A percentile compares a stretch with the other conserved stretches of the same genome.
phyloP scores from a whole-genome alignment of 768 basidiomycete species.

The Collybia mongolica region DNA sequence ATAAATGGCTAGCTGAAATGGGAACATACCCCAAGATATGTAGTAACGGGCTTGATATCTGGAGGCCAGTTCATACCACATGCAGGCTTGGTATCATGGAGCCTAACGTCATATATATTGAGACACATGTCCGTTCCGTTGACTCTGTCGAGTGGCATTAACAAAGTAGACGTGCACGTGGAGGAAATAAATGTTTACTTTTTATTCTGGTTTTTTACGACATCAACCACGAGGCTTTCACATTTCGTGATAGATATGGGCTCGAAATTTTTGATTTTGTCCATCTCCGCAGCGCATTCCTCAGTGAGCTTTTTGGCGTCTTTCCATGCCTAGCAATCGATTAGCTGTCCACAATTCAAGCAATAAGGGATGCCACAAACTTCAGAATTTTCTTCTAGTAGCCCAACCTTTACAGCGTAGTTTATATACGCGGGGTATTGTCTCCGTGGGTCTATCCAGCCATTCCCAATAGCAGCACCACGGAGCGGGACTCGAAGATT shows the following conservation, averaged over 20 bases:
- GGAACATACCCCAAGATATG: constrained; percentile 76
- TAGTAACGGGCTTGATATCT: constrained; percentile 71
- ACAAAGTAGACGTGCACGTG: not conserved
- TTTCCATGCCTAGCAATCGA: constrained; percentile 56
- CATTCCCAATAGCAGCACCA: constrained; percentile 93
- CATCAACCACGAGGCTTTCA: constrained; percentile 49
- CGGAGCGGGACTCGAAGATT: constrained; percentile 60
- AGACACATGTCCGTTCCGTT: constrained; percentile 76
- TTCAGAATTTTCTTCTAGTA: constrained; percentile 70
- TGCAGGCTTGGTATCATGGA: constrained; percentile 80
- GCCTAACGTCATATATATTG: constrained; percentile 93
- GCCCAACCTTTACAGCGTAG: constrained; percentile 75
- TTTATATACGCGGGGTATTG: constrained; percentile 93
- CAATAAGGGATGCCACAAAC: constrained; percentile 36
- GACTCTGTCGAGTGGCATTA: constrained; percentile 39
- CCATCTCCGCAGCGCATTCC: constrained; percentile 51
- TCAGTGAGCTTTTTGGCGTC: constrained; percentile 55
- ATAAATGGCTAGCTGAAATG: not conserved
- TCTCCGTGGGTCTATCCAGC: constrained; percentile 89
- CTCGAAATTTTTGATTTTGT: constrained; percentile 44
- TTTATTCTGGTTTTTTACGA: constrained; percentile 40
- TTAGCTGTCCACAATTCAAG: constrained; percentile 2
- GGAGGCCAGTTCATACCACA: constrained; percentile 99
- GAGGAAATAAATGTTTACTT: constrained; percentile 25
- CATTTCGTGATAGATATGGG: constrained; percentile 60